Evolutionary conservation across 2,329 filamentous ascomycete species (phyloP).

Genomic region (Sclerotinia subarctica): DNA sequence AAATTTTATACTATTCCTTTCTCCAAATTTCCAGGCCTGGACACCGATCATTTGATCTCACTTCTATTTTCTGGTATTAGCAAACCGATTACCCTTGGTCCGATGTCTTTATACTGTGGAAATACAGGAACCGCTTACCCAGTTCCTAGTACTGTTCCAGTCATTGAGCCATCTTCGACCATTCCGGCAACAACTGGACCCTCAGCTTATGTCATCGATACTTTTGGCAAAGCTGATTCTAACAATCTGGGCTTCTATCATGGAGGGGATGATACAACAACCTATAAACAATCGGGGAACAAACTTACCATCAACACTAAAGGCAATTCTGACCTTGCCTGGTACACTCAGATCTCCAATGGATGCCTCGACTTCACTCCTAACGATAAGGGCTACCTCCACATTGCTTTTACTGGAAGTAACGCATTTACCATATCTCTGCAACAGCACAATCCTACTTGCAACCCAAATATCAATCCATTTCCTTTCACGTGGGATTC

Average conservation of each 20-base stretch:
- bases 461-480: constrained; percentile 53
- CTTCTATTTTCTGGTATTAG: constrained; percentile 50
- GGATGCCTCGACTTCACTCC: constrained; percentile 55
- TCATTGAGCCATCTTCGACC: constrained; percentile 46
- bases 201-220: constrained; percentile 56
- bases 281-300: constrained; percentile 49
- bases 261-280: constrained; percentile 59
- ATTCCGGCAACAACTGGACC: constrained; percentile 50
- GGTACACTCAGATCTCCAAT: constrained; percentile 55
- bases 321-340: constrained; percentile 56
- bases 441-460: constrained; percentile 63
- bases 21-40: constrained; percentile 49
- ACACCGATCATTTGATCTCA: constrained; percentile 51
- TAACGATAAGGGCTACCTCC: constrained; percentile 58
- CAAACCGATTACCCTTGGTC: constrained; percentile 50
- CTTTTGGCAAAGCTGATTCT: constrained; percentile 49
- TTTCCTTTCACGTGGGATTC: constrained; percentile 68
- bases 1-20: constrained; percentile 58
- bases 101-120: constrained; percentile 58
- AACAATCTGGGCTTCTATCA: constrained; percentile 65
- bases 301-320: constrained; percentile 55
- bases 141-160: constrained; percentile 43
- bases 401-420: constrained; percentile 61
- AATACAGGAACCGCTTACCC: constrained; percentile 48
- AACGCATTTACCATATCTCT: constrained; percentile 62